Conservation (phyloP, 441 rosid genomes). For the Geranium incanum region DNA sequence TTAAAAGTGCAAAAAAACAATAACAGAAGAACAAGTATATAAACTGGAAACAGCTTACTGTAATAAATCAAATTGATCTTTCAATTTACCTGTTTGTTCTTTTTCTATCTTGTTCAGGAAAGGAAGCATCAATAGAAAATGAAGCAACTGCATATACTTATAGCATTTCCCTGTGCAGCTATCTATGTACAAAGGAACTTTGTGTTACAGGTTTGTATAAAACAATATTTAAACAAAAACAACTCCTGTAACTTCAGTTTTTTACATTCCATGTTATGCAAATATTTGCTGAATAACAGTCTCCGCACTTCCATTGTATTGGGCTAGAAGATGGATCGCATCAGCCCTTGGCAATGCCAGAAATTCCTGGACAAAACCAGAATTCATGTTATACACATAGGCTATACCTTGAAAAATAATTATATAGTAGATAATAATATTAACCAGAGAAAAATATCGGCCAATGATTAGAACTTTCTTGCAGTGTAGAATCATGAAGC, state of each 20-base stretch:
- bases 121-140: no score
- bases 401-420: neutral
- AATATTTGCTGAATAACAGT: slow-evolving; percentile 78
- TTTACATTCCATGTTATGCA: slow-evolving; percentile 31
- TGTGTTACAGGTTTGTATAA: slow-evolving; percentile 1
- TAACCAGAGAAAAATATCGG: neutral
- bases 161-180: neutral
- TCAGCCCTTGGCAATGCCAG: slow-evolving; percentile 94
- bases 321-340: slow-evolving; percentile 84
- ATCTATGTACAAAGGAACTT: neutral
- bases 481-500: neutral
- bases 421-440: neutral
- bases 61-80: no score
- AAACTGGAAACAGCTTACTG: no score
- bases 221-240: neutral
- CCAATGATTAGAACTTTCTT: neutral
- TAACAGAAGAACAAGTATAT: no score
- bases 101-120: no score
- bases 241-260: neutral
- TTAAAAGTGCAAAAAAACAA: no score
- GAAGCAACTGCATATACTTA: neutral
- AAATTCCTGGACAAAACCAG: slow-evolving; percentile 61
- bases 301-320: slow-evolving; percentile 81
- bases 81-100: no score
- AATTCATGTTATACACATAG: neutral